phyloP scores from a whole-genome alignment of 345 rosid genomes.

The Nephelium lappaceum region DNA sequence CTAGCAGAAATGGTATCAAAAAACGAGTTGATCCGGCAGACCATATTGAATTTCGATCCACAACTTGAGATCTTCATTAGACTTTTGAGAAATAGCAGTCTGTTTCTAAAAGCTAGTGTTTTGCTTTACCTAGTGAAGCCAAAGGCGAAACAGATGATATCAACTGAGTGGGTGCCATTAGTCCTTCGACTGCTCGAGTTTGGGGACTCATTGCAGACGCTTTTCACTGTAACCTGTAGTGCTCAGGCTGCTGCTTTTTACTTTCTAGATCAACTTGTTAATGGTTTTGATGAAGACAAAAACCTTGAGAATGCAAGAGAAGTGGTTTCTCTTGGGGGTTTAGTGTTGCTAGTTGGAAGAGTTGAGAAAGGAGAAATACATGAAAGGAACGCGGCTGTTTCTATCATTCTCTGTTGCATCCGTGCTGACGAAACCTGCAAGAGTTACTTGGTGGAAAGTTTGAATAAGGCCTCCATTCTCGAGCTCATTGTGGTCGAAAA shows the following conservation, averaged over 20 bases:
- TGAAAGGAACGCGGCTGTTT: slow-evolving; percentile 45
- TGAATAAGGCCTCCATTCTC: slow-evolving; percentile 49
- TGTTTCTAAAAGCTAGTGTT: slow-evolving; percentile 63
- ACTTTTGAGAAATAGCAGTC: slow-evolving; percentile 51
- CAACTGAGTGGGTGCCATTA: slow-evolving; percentile 58
- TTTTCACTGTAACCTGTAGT: slow-evolving; percentile 49
- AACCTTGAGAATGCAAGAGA: slow-evolving; percentile 63
- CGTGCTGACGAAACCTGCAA: slow-evolving; percentile 50
- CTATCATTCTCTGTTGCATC: slow-evolving; percentile 47
- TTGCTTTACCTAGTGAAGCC: slow-evolving; percentile 61
- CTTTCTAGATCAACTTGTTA: slow-evolving; percentile 57
- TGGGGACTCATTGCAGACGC: slow-evolving; percentile 58
- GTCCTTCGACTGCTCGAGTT: slow-evolving; percentile 64
- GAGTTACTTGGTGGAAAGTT: slow-evolving; percentile 51
- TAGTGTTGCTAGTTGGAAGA: slow-evolving; percentile 38
- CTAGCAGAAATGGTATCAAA: slow-evolving; percentile 46
- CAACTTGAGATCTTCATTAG: slow-evolving; percentile 56
- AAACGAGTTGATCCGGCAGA: slow-evolving; percentile 36
- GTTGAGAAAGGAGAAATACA: slow-evolving; percentile 34
- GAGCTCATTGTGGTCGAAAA: slow-evolving; percentile 49
- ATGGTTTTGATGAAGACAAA: slow-evolving; percentile 59
- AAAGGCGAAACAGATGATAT: slow-evolving; percentile 65
- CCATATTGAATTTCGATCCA: slow-evolving; percentile 50
- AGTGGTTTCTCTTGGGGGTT: slow-evolving; percentile 56
- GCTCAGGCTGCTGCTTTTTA: slow-evolving; percentile 63